These are phyloP conservation scores for Corchorus olitorius DNA, from an alignment of 345 rosid genomes.

Conservation along the genomic window DNA sequence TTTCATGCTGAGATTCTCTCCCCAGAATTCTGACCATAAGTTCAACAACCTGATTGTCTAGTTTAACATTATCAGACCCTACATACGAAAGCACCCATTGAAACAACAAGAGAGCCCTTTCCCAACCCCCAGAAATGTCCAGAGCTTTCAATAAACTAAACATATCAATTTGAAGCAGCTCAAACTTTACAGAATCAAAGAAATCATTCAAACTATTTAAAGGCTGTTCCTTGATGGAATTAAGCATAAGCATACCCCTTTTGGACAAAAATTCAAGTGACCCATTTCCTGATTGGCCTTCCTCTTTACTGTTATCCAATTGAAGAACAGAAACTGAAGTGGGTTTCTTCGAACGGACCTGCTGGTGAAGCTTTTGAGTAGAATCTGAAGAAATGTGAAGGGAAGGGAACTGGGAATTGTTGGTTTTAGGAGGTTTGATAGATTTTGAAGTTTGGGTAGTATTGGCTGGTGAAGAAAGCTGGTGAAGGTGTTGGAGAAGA, in stretches of 20 bases:
- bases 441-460: slow-evolving; percentile 15
- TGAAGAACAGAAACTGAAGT: slow-evolving; percentile 31
- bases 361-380: slow-evolving; percentile 31
- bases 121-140: slow-evolving; percentile 69
- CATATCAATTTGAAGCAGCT: slow-evolving; percentile 63
- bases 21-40: slow-evolving; percentile 70
- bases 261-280: slow-evolving; percentile 52
- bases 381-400: slow-evolving; percentile 41
- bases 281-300: slow-evolving; percentile 26
- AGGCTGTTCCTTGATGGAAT: slow-evolving; percentile 56
- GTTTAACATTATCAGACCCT: slow-evolving; percentile 31
- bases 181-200: slow-evolving; percentile 51
- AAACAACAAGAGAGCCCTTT: slow-evolving; percentile 65
- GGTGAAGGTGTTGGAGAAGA: slow-evolving; percentile 75
- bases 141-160: slow-evolving; percentile 64
- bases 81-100: slow-evolving; percentile 58
- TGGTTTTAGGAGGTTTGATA: slow-evolving; percentile 12
- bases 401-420: slow-evolving; percentile 42
- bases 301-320: slow-evolving; percentile 31
- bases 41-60: slow-evolving; percentile 61
- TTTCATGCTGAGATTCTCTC: slow-evolving; percentile 57
- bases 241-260: slow-evolving; percentile 48
- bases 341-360: slow-evolving; percentile 32
- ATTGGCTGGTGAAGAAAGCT: slow-evolving; percentile 54
- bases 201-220: slow-evolving; percentile 47